Base-by-base conservation (phyloP, 2,329 filamentous ascomycete species). In the Ophiostoma himal-ulmi region DNA sequence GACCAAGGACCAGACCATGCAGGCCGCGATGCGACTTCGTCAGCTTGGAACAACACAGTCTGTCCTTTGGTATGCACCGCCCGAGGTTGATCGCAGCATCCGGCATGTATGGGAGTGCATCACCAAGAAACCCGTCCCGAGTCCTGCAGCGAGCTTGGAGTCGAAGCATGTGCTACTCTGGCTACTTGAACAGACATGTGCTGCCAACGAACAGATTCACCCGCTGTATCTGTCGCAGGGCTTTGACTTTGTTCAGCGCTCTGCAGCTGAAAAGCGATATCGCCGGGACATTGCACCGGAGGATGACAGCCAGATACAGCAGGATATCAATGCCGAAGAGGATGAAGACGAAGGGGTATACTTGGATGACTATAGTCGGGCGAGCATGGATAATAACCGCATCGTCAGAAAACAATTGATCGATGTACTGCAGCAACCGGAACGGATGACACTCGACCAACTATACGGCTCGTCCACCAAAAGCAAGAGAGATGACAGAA, bases 11-110 rank as follows among this genome's bases (percentile, higher is more conserved):
- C 82, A 85, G 7, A 83, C 84, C 0, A 86, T 88, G 0, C 87
- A 90, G 82, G 88, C 88, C 69, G 87, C 88, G 0, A 91, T 91
- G 88, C 79, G 89, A 71, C 77, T 91, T 0, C 82, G 89, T 1
- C 84, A 89, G 65, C 79, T 91, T 0, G 79, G 78, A 0, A 80
- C 81, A 0, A 85, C 84, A 0, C 88, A 91, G 70, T 84, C 83
- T 0, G 76, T 90, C 0, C 77, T 78, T 6, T 85, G 89, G 67
- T 82, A 87, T 26, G 82, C 84, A 0, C 86, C 88, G 0, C 85
- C 84, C 0, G 88, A 90, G 74, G 87, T 90, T 0, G 81, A 89
- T 44, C 84, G 86, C 34, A 88, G 84, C 72, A 89, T 91, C 44
- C 73, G 84, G 0, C 84, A 88, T 70, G 68, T 83, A 0, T 76